Evolutionary conservation across 78 protist genomes (phyloP), one percentile per base, ranked within the genome.

Genomic region (Dictyostelium purpureum): DNA sequence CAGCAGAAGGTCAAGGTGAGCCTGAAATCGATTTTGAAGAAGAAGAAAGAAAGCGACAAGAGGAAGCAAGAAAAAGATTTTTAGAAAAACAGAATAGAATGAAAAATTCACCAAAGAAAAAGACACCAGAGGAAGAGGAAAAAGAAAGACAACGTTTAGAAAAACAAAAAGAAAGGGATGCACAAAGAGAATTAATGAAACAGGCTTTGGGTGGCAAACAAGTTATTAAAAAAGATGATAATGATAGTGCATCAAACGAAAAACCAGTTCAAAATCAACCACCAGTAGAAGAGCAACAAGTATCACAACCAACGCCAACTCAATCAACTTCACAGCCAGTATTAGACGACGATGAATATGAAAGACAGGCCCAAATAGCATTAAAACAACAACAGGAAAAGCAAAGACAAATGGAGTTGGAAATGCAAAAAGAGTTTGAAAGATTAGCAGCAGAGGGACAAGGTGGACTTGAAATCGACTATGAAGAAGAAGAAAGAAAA

Each of bases 121-220:
- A 81, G 54, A 12, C 79, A 54, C 57, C 74, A 38, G 79, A 78
- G 14, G 87, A 61, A 26, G 61, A 61, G 12, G 87, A 80, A 51
- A 51, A 80, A 1, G 89, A 63, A 14, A 63, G 67, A 67, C 28
- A 63, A 3, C 49, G 24, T 51, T 33, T 80, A 37, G 66, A 63
- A 4, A 80, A 80, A 35, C 89, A 80, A 67, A 80, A 80, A 73
- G 77, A 80, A 80, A 12, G 89, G 12, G 89, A 80, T 80, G 67
- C 42, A 24, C 77, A 80, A 49, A 43, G 89, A 16, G 89, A 40
- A 45, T 28, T 33, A 51, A 80, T 80, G 89, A 80, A 54, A 66
- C 76, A 80, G 12, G 40, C 33, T 16, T 67, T 80, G 67, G 18
- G 6, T 2, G 24, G 33, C 6, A 19, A 12, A 2, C 71, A 77